Evolutionary conservation across 495 filamentous ascomycete species (phyloP).

Genomic region (Echria macrotheca): DNA sequence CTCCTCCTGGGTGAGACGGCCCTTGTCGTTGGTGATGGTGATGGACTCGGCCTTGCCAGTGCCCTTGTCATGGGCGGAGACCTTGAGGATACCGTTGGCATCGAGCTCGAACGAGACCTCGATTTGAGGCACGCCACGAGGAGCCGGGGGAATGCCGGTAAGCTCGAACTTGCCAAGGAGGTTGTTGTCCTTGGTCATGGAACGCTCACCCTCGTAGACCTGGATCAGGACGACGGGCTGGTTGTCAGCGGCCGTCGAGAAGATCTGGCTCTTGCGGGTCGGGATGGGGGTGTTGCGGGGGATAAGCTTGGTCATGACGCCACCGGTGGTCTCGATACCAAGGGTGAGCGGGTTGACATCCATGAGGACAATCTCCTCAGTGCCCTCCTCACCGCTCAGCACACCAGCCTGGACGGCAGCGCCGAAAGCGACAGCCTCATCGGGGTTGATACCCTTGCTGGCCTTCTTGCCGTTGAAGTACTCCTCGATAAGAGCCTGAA

Average conservation of each 20-base stretch:
- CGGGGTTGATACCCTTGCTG: constrained; percentile 97
- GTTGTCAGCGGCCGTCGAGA: constrained; percentile 97
- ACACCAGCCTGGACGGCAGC: constrained; percentile 97
- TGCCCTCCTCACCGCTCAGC: constrained; percentile 78
- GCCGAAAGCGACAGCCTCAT: constrained; percentile 96
- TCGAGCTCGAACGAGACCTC: constrained; percentile 97
- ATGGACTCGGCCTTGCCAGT: constrained; percentile 95
- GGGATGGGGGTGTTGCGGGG: constrained; percentile 93
- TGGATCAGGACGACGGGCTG: constrained; percentile 96
- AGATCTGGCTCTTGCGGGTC: constrained; percentile 95
- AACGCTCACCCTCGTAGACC: constrained; percentile 93
- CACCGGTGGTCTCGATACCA: constrained; percentile 97
- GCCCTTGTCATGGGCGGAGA: constrained; percentile 91
- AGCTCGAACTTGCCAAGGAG: constrained; percentile 96
- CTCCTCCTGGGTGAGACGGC: constrained; percentile 89
- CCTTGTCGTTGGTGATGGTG: constrained; percentile 98
- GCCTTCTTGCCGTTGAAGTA: constrained; percentile 92
- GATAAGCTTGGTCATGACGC: constrained; percentile 97
- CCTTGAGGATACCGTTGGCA: constrained; percentile 96
- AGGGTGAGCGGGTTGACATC: constrained; percentile 97
- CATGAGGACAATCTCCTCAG: constrained; percentile 80
- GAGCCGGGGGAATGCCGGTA: constrained; percentile 88
- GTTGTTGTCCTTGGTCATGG: constrained; percentile 97
- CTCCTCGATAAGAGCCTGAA: constrained; percentile 89
- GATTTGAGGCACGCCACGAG: constrained; percentile 94